Percentiles rank a stretch among this genome's conserved stretches.
These are phyloP conservation scores for Candida yuanshanica DNA, from an alignment of 805 yeast genomes.

Conservation along the genomic window DNA sequence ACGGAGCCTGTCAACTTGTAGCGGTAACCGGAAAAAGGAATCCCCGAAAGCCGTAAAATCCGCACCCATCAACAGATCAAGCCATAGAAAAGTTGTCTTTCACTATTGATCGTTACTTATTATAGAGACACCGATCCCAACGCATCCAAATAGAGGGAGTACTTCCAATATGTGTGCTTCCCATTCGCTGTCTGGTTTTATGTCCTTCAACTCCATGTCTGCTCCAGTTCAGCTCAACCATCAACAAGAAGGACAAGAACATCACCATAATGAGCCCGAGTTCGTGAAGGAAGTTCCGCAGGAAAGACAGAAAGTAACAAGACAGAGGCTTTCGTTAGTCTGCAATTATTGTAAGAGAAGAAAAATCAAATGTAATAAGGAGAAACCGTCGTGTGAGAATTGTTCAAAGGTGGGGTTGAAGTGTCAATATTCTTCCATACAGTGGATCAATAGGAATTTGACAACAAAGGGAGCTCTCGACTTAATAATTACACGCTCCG, in stretches of 20 bases:
- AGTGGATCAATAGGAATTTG: background rate
- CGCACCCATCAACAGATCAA: no score
- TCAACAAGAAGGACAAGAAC: background rate
- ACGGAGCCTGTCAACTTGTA: no score
- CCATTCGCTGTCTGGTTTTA: no score
- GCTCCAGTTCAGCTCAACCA: background rate
- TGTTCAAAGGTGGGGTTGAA: slow-evolving; percentile 25
- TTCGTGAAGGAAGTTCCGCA: no score
- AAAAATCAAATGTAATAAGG: slow-evolving; percentile 42
- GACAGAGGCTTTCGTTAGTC: slow-evolving; percentile 30
- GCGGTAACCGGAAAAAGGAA: no score
- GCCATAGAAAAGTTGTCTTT: no score
- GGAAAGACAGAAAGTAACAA: slow-evolving; percentile 3
- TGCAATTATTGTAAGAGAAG: slow-evolving; percentile 38
- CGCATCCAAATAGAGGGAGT: no score
- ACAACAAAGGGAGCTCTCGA: background rate
- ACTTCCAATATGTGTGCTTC: no score
- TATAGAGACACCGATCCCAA: no score
- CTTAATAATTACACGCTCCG: background rate
- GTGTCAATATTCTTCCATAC: slow-evolving; percentile 6
- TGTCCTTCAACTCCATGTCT: no score
- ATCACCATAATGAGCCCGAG: background rate
- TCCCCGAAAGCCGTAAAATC: no score
- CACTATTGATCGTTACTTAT: no score
- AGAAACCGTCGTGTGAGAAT: slow-evolving; percentile 28